phyloP scores from a whole-genome alignment of 2,329 filamentous ascomycete genomes.

The Fusarium staphyleae region DNA sequence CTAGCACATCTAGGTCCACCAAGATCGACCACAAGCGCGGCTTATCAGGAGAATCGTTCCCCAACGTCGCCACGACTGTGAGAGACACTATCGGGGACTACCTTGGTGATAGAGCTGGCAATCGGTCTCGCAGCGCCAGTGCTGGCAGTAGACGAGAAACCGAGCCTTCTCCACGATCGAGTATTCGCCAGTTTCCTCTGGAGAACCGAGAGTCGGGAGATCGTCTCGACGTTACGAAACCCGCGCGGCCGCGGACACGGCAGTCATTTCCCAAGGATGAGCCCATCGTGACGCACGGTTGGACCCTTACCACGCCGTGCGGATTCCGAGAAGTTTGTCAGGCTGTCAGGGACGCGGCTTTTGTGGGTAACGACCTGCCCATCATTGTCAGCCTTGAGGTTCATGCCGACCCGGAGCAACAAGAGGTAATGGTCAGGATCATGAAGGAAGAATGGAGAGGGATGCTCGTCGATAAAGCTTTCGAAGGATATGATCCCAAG shows the following conservation, averaged over 20 bases:
- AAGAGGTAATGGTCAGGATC: conserved; percentile 90
- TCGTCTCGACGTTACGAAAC: conserved; percentile 43
- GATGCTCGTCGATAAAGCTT: conserved; percentile 69
- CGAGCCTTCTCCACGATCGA: conserved; percentile 44
- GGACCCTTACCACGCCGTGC: conserved; percentile 85
- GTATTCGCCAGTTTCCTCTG: conserved; percentile 35
- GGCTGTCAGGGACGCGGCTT: conserved; percentile 80
- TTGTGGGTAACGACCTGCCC: conserved; percentile 76
- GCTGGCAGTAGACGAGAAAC: conserved; percentile 45
- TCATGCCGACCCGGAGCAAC: conserved; percentile 81
- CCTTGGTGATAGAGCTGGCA: conserved; percentile 42
- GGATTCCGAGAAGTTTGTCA: conserved; percentile 87
- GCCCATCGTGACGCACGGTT: conserved; percentile 82
- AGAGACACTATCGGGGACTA: conserved; percentile 48
- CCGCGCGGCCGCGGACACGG: conserved; percentile 36
- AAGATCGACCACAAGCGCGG: conserved; percentile 55
- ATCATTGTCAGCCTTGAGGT: conserved; percentile 94
- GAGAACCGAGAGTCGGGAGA: conserved; percentile 47
- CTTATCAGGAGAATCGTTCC: conserved; percentile 56
- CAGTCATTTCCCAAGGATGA: conserved; percentile 58
- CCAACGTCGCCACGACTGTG: conserved; percentile 53
- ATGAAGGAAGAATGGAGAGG: conserved; percentile 89
- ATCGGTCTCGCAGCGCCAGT: conserved; percentile 52
- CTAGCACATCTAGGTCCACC: conserved; percentile 48
- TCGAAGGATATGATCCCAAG: conserved; percentile 58